phyloP scores from a whole-genome alignment of 2,329 filamentous ascomycete species.

The Alternaria arborescens region DNA sequence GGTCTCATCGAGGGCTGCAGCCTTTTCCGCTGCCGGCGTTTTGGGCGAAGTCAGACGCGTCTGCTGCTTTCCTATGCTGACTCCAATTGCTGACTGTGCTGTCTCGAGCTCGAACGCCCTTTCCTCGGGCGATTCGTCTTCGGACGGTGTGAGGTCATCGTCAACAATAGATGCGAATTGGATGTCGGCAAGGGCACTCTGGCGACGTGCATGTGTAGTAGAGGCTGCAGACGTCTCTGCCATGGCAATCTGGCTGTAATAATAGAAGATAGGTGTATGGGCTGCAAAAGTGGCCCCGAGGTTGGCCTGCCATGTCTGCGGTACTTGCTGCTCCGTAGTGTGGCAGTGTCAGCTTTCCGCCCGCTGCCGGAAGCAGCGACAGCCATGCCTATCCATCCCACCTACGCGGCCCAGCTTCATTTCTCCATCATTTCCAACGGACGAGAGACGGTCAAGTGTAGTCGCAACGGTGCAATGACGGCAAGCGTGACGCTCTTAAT shows the following conservation, averaged over 20 bases:
- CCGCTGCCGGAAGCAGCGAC: conserved; percentile 28
- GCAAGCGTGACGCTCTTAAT: conserved; percentile 18
- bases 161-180: conserved; percentile 53
- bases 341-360: conserved; percentile 41
- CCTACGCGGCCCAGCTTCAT: conserved; percentile 14
- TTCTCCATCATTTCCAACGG: background rate
- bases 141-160: conserved; percentile 55
- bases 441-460: conserved; percentile 12
- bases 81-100: conserved; percentile 60
- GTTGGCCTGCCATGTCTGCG: conserved; percentile 25
- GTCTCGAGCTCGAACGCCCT: conserved; percentile 48
- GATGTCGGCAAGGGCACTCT: conserved; percentile 53
- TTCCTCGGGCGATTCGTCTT: conserved; percentile 51
- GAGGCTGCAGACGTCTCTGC: conserved; percentile 24
- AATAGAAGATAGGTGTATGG: background rate
- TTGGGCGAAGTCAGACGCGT: conserved; percentile 64
- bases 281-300: conserved; percentile 14
- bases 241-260: conserved; percentile 25
- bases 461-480: conserved; percentile 17
- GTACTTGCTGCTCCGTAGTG: conserved; percentile 29
- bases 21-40: conserved; percentile 67
- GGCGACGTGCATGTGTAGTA: conserved; percentile 25
- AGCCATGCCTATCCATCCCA: conserved; percentile 16
- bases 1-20: conserved; percentile 61
- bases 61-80: conserved; percentile 67